Conservation (phyloP, 306 rosid genomes). For the Begonia loranthoides region DNA sequence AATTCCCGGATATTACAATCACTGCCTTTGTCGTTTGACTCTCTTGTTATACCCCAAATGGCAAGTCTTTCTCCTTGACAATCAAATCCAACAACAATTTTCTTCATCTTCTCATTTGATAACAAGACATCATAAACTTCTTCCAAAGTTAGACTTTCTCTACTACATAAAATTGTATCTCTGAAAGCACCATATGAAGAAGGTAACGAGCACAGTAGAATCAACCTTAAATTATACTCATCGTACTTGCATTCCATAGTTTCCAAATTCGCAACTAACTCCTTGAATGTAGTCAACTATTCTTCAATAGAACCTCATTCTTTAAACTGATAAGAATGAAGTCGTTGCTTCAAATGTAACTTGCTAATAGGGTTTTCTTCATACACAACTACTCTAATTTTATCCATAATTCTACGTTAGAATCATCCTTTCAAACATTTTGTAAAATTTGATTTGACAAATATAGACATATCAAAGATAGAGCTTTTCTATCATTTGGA, state of each 20-base stretch:
- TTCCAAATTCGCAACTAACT: background rate
- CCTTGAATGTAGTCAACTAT: background rate
- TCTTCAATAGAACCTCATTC: background rate
- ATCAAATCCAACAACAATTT: background rate
- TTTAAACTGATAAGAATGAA: background rate
- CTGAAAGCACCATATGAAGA: background rate
- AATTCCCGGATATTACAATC: too few relatives aligned
- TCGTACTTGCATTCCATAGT: background rate
- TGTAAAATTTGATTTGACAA: background rate
- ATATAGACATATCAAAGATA: background rate
- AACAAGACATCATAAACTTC: background rate
- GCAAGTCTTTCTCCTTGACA: background rate
- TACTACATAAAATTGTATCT: background rate
- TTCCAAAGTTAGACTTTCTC: background rate
- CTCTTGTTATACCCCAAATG: background rate
- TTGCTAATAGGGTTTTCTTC: too few relatives aligned
- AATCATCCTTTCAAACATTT: too few relatives aligned
- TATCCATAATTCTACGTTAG: background rate
- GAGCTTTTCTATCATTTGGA: background rate
- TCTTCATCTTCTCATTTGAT: background rate
- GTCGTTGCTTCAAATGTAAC: background rate
- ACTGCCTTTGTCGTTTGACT: too few relatives aligned
- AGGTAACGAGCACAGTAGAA: background rate
- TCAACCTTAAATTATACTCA: background rate
- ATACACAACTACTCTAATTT: background rate